These are phyloP conservation scores for Citrus inodora DNA, from an alignment of 345 rosid species.

Conservation along the genomic window DNA sequence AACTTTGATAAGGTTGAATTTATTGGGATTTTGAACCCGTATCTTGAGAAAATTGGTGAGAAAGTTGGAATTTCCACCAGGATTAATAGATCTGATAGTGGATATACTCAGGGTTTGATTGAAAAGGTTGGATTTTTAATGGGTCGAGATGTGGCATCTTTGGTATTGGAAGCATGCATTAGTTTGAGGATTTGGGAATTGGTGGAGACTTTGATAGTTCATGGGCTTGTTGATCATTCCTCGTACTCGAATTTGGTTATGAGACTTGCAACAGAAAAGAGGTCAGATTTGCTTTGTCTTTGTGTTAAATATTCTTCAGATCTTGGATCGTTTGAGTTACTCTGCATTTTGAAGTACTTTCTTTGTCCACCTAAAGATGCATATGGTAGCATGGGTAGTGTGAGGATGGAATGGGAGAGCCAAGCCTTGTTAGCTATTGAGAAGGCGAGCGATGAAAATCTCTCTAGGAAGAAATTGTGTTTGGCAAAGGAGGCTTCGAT, in stretches of 20 bases:
- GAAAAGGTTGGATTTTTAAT: constrained; percentile 46
- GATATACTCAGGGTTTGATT: constrained; percentile 33
- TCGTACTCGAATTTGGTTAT: constrained; percentile 46
- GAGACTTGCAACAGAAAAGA: constrained; percentile 50
- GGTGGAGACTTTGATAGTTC: constrained; percentile 52
- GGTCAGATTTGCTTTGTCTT: constrained; percentile 64
- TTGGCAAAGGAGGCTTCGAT: constrained; percentile 67
- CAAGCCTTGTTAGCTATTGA: constrained; percentile 58
- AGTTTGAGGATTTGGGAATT: constrained; percentile 67
- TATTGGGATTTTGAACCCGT: constrained; percentile 39
- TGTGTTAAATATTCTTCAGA: constrained; percentile 59
- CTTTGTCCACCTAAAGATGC: constrained; percentile 69
- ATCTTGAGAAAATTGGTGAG: constrained; percentile 50
- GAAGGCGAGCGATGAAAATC: constrained; percentile 35
- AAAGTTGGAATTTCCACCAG: constrained; percentile 30
- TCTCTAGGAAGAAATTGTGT: constrained; percentile 29
- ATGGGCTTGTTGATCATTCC: constrained; percentile 44
- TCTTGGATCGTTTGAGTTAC: constrained; percentile 60
- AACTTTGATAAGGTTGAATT: constrained; percentile 47
- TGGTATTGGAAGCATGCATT: constrained; percentile 69
- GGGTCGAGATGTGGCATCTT: constrained; percentile 53
- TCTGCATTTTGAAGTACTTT: constrained; percentile 68
- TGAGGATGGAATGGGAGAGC: constrained; percentile 71
- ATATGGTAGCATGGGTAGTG: constrained; percentile 43
- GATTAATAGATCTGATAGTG: constrained; percentile 21